phyloP scores from a whole-genome alignment of 306 rosid species.

The Pterocarpus santalinus region DNA sequence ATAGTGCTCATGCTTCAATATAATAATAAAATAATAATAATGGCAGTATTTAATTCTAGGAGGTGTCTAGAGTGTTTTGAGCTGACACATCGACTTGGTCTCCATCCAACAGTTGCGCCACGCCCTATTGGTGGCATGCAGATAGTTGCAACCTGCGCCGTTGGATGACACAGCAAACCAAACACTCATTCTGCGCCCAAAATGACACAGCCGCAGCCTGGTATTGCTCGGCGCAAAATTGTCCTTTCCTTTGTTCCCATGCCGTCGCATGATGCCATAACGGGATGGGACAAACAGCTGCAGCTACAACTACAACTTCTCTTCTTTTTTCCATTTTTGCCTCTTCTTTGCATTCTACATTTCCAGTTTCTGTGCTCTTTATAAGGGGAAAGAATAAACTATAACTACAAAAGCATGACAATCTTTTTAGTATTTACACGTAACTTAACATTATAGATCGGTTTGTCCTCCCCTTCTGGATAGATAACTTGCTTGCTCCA shows the following conservation, averaged over 20 bases:
- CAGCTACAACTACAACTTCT: background rate
- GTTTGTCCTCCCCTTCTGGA: too few relatives aligned
- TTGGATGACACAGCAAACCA: background rate
- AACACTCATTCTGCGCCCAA: background rate
- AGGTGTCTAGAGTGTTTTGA: background rate
- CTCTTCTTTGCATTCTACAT: background rate
- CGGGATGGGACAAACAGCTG: background rate
- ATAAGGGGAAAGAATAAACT: background rate
- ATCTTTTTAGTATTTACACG: background rate
- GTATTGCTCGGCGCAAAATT: constrained; percentile 2
- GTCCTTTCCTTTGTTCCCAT: background rate
- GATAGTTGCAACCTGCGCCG: constrained; percentile 3
- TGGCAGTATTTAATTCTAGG: background rate
- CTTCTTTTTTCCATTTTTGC: too few relatives aligned
- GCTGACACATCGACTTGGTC: constrained; percentile 40
- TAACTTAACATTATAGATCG: background rate
- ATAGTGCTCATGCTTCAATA: background rate
- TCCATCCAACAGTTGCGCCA: constrained; percentile 41
- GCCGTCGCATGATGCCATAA: too few relatives aligned
- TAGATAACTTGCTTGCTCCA: background rate
- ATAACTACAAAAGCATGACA: background rate
- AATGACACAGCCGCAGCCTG: background rate
- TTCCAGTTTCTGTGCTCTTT: background rate
- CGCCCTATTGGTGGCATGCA: constrained; percentile 39
- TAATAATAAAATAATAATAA: constrained; percentile 5